Evolutionary conservation across 345 rosid genomes (phyloP).

Genomic region (Gossypium herbaceum): DNA sequence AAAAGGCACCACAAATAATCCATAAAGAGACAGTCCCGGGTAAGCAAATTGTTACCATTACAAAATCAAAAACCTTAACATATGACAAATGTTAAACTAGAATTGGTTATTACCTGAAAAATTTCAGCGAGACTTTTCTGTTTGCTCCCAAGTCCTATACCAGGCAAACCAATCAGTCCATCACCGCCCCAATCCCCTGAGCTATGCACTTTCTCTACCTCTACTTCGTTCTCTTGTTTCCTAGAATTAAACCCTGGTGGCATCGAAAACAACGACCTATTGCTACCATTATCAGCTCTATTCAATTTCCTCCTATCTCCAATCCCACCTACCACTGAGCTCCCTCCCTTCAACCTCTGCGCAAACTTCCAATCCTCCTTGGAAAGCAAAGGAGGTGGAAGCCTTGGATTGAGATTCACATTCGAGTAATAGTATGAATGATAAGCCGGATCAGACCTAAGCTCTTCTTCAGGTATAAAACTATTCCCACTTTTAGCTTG

Average conservation of each 20-base stretch:
- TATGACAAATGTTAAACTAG: background rate
- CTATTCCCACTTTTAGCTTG: conserved; percentile 43
- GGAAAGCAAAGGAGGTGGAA: conserved; percentile 68
- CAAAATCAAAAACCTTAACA: background rate
- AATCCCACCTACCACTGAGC: conserved; percentile 54
- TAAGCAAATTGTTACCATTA: background rate
- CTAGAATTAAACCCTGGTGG: conserved; percentile 74
- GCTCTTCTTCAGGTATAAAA: conserved; percentile 52
- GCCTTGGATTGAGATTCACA: conserved; percentile 82
- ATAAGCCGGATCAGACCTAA: conserved; percentile 81
- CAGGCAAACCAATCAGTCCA: conserved; percentile 74
- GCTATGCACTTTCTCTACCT: conserved; percentile 35
- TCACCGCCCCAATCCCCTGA: conserved; percentile 73
- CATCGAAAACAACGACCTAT: conserved; percentile 59
- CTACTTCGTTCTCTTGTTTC: conserved; percentile 49
- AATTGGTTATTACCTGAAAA: conserved; percentile 57
- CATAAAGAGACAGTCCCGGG: background rate
- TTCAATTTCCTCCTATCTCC: conserved; percentile 48
- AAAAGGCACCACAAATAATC: conserved; percentile 11
- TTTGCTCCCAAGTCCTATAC: conserved; percentile 59
- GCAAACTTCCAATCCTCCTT: conserved; percentile 35
- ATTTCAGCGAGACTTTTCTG: conserved; percentile 76
- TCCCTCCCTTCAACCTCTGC: conserved; percentile 67
- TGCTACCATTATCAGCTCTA: conserved; percentile 38
- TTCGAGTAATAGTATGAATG: conserved; percentile 61